Evolutionary conservation across 2,329 filamentous ascomycete genomes (phyloP), one percentile per base, ranked within the genome.

Genomic region (Stagonosporopsis chrysanthemi): DNA sequence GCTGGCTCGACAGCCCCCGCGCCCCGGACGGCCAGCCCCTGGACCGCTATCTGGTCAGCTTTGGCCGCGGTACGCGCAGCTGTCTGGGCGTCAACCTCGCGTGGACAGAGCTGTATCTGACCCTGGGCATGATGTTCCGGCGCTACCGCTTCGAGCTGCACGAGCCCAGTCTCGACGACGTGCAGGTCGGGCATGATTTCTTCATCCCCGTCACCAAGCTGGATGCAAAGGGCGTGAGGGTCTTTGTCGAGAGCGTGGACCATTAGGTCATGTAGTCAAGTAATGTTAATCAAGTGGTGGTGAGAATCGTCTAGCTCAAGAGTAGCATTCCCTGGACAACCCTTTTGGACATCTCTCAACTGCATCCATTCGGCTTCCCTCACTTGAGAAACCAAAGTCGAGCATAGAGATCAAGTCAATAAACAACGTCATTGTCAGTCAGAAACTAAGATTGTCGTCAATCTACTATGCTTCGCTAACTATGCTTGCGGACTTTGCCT

Each of bases 51-150:
- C 70, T 79, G 44, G 73, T 80, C 5, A 70, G 68, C 0, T 81
- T 81, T 56, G 70, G 74, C 2, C 75, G 75, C 35, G 80, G 81
- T 0, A 75, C 75, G 4, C 66, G 80, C 14, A 65, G 65, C 11
- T 82, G 80, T 59, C 61, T 82, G 12, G 79, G 80, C 0, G 71
- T 79, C 11, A 77, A 76, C n/a, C 62, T 76, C 0, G 74, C 74
- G 0, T 73, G 69, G 61, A 69, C 66, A 0, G 73, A 76, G 49
- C 53, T 76, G 35, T 75, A 75, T 40, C 56, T 75, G 1, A 71
- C 68, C 0, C 60, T 75, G 0, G 73, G 67, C 11, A 72, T 69
- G 63, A 66, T 76, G 68, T 75, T 75, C 43, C 60, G 72, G 1
- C 56, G 71, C 6, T 76, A 63, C 51, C 62, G 58, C 24, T 74